Percentiles rank a stretch among this genome's conserved stretches.
Conservation (phyloP, 139 green algal genomes). For the Picochlorum sp. region DNA sequence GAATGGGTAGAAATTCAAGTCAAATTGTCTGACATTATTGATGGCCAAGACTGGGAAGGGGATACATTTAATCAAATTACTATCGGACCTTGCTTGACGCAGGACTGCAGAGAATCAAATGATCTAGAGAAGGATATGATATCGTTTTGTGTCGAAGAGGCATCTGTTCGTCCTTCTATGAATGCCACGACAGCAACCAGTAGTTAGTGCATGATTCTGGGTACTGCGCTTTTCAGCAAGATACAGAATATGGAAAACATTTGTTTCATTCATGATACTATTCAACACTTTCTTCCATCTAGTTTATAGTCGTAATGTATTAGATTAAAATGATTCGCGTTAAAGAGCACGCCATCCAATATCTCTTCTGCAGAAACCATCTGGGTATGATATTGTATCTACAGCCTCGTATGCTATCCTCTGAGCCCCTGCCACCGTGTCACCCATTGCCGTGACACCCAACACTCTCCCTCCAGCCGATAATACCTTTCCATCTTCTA, state of each 20-base stretch:
- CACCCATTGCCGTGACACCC: constrained; percentile 61
- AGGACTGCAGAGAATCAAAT: no score
- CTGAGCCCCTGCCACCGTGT: constrained; percentile 57
- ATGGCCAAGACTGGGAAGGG: no score
- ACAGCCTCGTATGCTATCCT: constrained; percentile 66
- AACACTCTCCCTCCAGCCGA: constrained; percentile 69
- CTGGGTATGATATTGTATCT: constrained; percentile 62
- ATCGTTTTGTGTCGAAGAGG: not conserved
- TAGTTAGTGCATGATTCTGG: no score
- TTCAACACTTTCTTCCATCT: no score
- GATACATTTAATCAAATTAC: not conserved
- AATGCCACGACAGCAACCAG: not conserved
- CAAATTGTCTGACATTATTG: no score
- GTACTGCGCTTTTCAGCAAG: no score
- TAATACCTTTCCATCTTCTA: constrained; percentile 26
- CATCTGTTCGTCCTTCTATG: not conserved
- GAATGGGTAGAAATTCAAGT: no score
- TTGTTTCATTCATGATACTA: no score
- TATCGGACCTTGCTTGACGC: not conserved
- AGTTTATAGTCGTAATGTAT: not conserved
- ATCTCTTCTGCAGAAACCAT: constrained; percentile 75
- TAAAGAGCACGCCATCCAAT: constrained; percentile 77
- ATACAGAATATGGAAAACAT: no score
- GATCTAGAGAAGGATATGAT: not conserved
- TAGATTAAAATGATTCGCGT: constrained; percentile 4